Evolutionary conservation across 768 basidiomycete genomes (phyloP).

Genomic region (Boletus pseudopeckii): DNA sequence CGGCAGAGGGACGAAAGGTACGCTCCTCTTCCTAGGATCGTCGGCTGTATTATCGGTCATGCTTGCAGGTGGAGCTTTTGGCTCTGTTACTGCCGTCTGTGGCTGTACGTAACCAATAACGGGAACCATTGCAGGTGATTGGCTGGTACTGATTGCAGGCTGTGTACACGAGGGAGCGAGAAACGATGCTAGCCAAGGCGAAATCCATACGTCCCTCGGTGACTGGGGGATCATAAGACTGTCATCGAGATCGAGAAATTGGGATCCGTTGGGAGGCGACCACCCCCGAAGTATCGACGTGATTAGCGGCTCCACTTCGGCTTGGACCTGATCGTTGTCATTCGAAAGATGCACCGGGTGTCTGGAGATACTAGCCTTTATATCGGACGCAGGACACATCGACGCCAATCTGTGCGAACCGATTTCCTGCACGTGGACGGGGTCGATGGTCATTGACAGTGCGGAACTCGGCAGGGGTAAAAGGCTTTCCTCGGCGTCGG

Average conservation of each 20-base stretch:
- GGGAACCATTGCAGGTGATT: not conserved
- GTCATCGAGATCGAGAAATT: slow-evolving; percentile 24
- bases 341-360: not conserved
- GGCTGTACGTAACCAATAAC: not conserved
- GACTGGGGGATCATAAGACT: slow-evolving; percentile 10
- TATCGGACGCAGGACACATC: not conserved
- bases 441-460: not conserved
- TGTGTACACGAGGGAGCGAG: not conserved
- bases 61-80: not conserved
- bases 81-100: not conserved
- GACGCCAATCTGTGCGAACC: not conserved
- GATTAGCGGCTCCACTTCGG: not conserved
- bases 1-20: not conserved
- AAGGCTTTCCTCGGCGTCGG: slow-evolving; percentile 4
- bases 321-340: slow-evolving; percentile 1
- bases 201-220: not conserved
- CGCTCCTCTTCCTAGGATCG: not conserved
- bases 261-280: slow-evolving; percentile 25
- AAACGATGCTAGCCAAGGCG: slow-evolving; percentile 7
- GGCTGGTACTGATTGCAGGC: not conserved
- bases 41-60: not conserved
- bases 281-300: slow-evolving; percentile 21
- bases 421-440: not conserved
- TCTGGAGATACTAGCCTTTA: not conserved
- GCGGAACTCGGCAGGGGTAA: not conserved